These are phyloP conservation scores for Erodium texanum DNA, from an alignment of 441 rosid genomes.

Conservation along the genomic window DNA sequence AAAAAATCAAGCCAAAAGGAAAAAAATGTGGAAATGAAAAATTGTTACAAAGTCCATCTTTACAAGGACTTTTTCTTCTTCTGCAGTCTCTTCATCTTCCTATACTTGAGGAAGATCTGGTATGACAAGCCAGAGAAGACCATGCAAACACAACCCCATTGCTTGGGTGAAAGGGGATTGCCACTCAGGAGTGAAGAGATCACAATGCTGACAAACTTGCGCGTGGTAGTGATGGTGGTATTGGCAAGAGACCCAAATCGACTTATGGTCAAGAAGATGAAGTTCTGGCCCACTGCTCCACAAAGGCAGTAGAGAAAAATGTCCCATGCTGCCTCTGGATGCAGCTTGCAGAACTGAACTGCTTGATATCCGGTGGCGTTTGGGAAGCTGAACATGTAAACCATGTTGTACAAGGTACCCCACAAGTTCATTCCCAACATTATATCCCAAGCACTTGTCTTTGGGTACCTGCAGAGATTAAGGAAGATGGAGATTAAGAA, in stretches of 20 bases:
- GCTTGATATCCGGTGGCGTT: slow-evolving; percentile 66
- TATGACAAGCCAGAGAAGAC: slow-evolving; percentile 91
- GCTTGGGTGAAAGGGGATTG: slow-evolving; percentile 73
- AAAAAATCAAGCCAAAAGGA: background rate
- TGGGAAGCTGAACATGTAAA: slow-evolving; percentile 86
- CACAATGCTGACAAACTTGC: slow-evolving; percentile 86
- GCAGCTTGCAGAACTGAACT: slow-evolving; percentile 60
- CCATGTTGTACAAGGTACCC: slow-evolving; percentile 80
- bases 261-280: slow-evolving; percentile 85
- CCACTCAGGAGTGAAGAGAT: slow-evolving; percentile 82
- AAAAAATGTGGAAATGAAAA: slow-evolving; percentile 17
- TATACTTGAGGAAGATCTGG: slow-evolving; percentile 90
- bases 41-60: slow-evolving; percentile 15
- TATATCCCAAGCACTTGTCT: slow-evolving; percentile 87
- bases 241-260: slow-evolving; percentile 89
- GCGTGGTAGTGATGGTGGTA: slow-evolving; percentile 89
- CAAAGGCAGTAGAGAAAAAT: slow-evolving; percentile 74
- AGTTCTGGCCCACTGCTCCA: slow-evolving; percentile 94
- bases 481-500: background rate
- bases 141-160: slow-evolving; percentile 90
- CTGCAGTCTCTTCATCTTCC: slow-evolving; percentile 52
- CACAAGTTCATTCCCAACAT: slow-evolving; percentile 96
- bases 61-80: slow-evolving; percentile 63
- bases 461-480: slow-evolving; percentile 48
- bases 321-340: slow-evolving; percentile 92